Evolutionary conservation across 1,284 basidiomycete species (phyloP).

Genomic region (Rhodotorula sp.): DNA sequence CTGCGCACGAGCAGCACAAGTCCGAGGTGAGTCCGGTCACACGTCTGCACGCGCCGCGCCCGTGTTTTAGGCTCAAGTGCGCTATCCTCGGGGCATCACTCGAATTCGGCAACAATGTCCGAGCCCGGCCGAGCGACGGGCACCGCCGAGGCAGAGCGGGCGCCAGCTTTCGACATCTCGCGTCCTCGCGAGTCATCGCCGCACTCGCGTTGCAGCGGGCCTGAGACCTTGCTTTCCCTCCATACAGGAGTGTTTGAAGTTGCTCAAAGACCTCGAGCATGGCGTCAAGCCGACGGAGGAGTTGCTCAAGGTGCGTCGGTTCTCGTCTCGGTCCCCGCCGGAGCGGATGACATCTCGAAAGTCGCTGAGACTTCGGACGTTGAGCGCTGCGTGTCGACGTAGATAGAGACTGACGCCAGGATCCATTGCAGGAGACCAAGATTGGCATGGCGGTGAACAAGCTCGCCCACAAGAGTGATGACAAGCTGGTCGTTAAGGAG

Average conservation of each 20-base stretch:
- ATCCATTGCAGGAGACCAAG: conserved; percentile 70
- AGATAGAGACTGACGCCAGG: too few species aligned
- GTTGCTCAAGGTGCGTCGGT: conserved; percentile 71
- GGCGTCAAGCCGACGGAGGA: conserved; percentile 78
- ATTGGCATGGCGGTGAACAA: conserved; percentile 83
- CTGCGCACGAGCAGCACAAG: background rate
- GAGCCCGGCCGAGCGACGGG: background rate
- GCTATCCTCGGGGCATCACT: background rate
- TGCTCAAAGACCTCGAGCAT: conserved; percentile 71
- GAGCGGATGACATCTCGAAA: background rate
- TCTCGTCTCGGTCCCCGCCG: conserved; percentile 42
- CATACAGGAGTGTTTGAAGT: conserved; percentile 65
- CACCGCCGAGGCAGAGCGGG: too few species aligned
- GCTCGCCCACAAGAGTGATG: conserved; percentile 32
- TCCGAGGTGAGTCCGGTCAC: background rate
- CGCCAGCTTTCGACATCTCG: background rate
- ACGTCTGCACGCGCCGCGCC: background rate
- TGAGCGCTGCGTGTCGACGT: background rate
- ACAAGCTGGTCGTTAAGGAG: conserved; percentile 61
- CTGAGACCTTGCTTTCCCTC: background rate
- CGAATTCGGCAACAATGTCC: background rate
- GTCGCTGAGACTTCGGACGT: background rate
- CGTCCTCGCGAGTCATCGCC: background rate
- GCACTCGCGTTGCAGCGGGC: background rate
- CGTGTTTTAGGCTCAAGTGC: background rate